A percentile compares a stretch with the other conserved stretches of the same genome.
phyloP scores from a whole-genome alignment of 176 grass and related monocot genomes.

The Elaeis guineensis region DNA sequence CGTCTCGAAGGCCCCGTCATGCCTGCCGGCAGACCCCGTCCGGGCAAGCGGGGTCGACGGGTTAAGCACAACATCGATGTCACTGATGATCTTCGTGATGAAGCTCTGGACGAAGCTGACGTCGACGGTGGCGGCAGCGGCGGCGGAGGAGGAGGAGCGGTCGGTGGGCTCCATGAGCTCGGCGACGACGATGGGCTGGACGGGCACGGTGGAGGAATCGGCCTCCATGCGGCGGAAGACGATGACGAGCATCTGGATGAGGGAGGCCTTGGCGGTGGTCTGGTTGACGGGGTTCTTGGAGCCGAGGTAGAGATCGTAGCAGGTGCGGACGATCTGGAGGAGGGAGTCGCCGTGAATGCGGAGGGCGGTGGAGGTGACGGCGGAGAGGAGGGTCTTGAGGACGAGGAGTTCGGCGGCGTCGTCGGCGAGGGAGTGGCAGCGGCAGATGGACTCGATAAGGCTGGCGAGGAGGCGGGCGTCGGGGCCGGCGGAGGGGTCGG shows the following conservation, averaged over 20 bases:
- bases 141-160: conserved; percentile 25
- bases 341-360: conserved; percentile 86
- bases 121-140: conserved; percentile 14
- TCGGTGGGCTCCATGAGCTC: conserved; percentile 82
- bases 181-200: conserved; percentile 91
- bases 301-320: conserved; percentile 90
- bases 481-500: conserved; percentile 56
- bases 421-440: conserved; percentile 35
- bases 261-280: conserved; percentile 94
- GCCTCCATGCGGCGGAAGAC: conserved; percentile 97
- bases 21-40: conserved; percentile 39
- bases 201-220: conserved; percentile 78
- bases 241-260: conserved; percentile 97
- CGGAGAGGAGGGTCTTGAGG: conserved; percentile 88
- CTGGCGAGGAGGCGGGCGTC: conserved; percentile 59
- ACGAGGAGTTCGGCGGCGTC: conserved; percentile 84
- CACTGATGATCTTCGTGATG: conserved; percentile 89
- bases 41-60: conserved; percentile 41
- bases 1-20: conserved; percentile 88
- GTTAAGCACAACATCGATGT: conserved; percentile 75
- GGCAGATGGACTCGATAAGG: conserved; percentile 73
- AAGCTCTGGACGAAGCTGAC: conserved; percentile 81
- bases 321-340: conserved; percentile 73
- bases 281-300: conserved; percentile 79
- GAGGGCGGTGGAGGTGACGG: conserved; percentile 81